Evolutionary conservation across 306 rosid genomes (phyloP).

Genomic region (Lathyrus oleraceus): DNA sequence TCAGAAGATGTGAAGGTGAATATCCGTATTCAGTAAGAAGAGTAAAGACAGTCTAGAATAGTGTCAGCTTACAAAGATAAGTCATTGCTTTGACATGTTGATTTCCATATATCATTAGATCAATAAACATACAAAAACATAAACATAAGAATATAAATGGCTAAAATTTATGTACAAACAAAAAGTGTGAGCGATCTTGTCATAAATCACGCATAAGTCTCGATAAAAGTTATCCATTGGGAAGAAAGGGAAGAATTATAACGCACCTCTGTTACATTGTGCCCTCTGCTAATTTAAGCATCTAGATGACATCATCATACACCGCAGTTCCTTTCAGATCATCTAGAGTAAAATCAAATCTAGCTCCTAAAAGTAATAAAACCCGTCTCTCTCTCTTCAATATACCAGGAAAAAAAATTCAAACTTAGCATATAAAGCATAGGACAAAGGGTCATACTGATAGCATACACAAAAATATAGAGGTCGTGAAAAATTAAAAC

Average conservation of each 20-base stretch:
- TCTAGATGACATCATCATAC: slow-evolving; percentile 71
- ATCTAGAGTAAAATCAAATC: slow-evolving; percentile 73
- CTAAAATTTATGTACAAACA: not conserved
- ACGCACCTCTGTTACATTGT: slow-evolving; percentile 77
- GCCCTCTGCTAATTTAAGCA: slow-evolving; percentile 86
- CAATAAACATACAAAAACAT: slow-evolving; percentile 46
- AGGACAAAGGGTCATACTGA: not conserved
- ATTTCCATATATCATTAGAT: slow-evolving; percentile 83
- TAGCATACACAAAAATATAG: not conserved
- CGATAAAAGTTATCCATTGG: slow-evolving; percentile 4
- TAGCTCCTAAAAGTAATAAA: slow-evolving; percentile 64
- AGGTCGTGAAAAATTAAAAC: slow-evolving; percentile 11
- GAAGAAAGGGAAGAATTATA: slow-evolving; percentile 23
- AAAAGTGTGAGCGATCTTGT: slow-evolving; percentile 1
- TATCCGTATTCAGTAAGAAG: slow-evolving; percentile 56
- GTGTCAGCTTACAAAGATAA: slow-evolving; percentile 57
- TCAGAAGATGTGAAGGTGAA: not conserved
- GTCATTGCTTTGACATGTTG: slow-evolving; percentile 87
- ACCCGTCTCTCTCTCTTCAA: not conserved
- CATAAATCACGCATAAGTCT: not conserved
- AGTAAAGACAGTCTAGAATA: slow-evolving; percentile 76
- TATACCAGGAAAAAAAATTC: slow-evolving; percentile 20
- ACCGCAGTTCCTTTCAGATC: slow-evolving; percentile 86
- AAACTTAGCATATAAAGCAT: not conserved
- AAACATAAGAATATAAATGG: not conserved